phyloP scores from a whole-genome alignment of 768 basidiomycete genomes.

The Chiua virens region DNA sequence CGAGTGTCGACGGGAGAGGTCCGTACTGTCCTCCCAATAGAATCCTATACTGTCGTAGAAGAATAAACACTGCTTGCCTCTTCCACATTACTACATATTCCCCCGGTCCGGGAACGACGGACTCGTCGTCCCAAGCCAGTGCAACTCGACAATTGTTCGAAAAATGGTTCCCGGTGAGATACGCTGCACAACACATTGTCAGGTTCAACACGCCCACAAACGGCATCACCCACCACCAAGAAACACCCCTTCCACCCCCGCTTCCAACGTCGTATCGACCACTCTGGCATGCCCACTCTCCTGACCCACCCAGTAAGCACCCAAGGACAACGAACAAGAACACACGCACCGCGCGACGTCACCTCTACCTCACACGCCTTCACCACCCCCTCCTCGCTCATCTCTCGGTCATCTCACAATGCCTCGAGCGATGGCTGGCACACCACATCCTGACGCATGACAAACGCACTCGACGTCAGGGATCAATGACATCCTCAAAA shows the following conservation, averaged over 20 bases:
- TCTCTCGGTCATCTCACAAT: too few species aligned
- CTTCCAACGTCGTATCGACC: too few species aligned
- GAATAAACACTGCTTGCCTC: conserved; percentile 53
- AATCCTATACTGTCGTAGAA: too few species aligned
- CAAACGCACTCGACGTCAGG: conserved; percentile 64
- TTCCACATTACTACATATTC: conserved; percentile 64
- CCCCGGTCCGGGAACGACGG: conserved; percentile 50
- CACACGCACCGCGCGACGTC: conserved; percentile 48
- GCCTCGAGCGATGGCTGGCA: too few species aligned
- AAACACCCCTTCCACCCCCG: too few species aligned
- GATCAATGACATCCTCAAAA: conserved; percentile 68
- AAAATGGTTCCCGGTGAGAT: conserved; percentile 64
- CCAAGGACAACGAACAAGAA: too few species aligned
- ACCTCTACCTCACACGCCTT: conserved; percentile 54
- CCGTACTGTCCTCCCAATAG: conserved; percentile 44
- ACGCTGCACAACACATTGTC: conserved; percentile 42
- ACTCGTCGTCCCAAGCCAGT: conserved; percentile 40
- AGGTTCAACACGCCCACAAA: neutral
- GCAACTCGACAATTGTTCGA: conserved; percentile 54
- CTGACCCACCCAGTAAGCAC: too few species aligned
- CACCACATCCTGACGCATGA: conserved; percentile 47
- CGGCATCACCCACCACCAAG: conserved; percentile 35
- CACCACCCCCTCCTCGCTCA: too few species aligned
- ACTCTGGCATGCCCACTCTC: too few species aligned
- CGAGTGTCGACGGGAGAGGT: conserved; percentile 44